These are phyloP conservation scores for Crotalaria pallida DNA, from an alignment of 306 rosid genomes.

Conservation along the genomic window DNA sequence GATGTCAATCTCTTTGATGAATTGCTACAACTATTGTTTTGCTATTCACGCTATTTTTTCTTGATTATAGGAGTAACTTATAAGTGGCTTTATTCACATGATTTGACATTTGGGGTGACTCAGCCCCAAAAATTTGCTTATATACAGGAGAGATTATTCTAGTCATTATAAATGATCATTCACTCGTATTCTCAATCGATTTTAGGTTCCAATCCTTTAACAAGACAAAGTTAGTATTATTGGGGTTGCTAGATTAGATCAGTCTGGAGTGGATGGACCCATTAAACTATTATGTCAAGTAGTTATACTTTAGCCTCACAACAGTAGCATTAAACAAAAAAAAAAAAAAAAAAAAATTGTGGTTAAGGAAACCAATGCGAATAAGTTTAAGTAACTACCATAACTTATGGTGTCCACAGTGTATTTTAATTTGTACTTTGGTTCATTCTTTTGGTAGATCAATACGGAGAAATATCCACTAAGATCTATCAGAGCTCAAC, in stretches of 20 bases:
- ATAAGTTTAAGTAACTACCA: not conserved
- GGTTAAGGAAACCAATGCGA: not conserved
- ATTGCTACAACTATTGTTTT: not conserved
- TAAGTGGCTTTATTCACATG: too few species aligned
- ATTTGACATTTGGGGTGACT: too few species aligned
- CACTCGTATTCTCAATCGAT: too few species aligned
- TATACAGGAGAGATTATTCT: too few species aligned
- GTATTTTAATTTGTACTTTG: not conserved
- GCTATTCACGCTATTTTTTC: not conserved
- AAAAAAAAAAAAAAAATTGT: not conserved
- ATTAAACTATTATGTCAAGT: not conserved
- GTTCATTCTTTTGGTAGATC: conserved; percentile 13
- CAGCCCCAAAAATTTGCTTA: too few species aligned
- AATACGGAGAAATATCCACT: conserved; percentile 27
- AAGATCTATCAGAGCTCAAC: conserved; percentile 10
- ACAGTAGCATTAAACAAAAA: not conserved
- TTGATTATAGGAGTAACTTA: not conserved
- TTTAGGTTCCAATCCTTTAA: too few species aligned
- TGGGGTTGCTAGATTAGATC: not conserved
- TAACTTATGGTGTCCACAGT: not conserved
- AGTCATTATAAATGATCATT: too few species aligned
- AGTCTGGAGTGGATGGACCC: not conserved
- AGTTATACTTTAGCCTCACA: not conserved
- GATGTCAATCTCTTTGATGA: conserved; percentile 21
- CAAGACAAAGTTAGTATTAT: not conserved